Percentiles rank a stretch among this genome's conserved stretches.
phyloP scores from a whole-genome alignment of 2,329 filamentous ascomycete species.

The Huntiella bhutanensis region DNA sequence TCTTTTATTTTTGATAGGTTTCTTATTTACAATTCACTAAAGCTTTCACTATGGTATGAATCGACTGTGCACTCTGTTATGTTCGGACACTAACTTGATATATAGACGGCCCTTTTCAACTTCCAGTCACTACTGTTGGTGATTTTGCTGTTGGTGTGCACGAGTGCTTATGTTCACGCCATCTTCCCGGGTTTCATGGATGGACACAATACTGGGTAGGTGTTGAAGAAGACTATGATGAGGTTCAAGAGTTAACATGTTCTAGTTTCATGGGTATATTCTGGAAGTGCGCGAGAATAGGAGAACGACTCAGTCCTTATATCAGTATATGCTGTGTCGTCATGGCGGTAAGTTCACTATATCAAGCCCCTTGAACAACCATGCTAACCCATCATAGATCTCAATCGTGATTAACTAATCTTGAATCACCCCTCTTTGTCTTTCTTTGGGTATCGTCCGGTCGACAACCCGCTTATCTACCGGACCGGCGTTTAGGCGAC shows the following conservation, averaged over 20 bases:
- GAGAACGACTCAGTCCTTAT: conserved; percentile 84
- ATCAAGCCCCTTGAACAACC: neutral
- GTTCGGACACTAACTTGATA: neutral
- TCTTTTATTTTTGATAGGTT: no score
- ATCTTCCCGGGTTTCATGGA: conserved; percentile 82
- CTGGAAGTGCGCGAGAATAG: conserved; percentile 89
- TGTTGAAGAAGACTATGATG: conserved; percentile 1
- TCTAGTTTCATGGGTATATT: conserved; percentile 62
- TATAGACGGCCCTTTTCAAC: conserved; percentile 89
- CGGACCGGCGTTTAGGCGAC: neutral
- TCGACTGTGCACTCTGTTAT: no score
- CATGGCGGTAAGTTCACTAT: conserved; percentile 57
- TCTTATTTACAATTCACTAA: no score
- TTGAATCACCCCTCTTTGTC: neutral
- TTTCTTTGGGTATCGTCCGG: neutral
- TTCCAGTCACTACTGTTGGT: conserved; percentile 94
- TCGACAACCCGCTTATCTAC: no score
- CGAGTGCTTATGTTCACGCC: conserved; percentile 80
- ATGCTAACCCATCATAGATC: conserved; percentile 14
- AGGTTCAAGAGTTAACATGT: neutral
- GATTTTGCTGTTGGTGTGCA: conserved; percentile 88
- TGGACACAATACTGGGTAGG: conserved; percentile 76
- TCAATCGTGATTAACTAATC: conserved; percentile 22
- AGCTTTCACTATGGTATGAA: no score
- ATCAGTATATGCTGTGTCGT: conserved; percentile 82